Percentiles rank a stretch among this genome's conserved stretches.
phyloP scores from a whole-genome alignment of 2,329 filamentous ascomycete species.

The Fusarium sp. region DNA sequence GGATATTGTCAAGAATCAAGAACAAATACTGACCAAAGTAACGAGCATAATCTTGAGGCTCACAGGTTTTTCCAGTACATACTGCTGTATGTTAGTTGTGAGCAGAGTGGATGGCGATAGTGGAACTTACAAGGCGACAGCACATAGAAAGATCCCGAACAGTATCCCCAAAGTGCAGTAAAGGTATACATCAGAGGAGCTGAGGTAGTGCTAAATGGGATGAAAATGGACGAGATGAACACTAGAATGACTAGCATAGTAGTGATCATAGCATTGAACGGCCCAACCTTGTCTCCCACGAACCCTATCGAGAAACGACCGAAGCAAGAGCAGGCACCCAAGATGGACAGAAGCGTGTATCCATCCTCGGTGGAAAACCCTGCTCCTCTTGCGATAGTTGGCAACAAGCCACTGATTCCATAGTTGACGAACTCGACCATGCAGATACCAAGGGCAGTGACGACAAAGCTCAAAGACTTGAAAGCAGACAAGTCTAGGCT shows the following conservation, averaged over 20 bases:
- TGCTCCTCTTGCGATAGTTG: conserved; percentile 52
- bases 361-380: conserved; percentile 48
- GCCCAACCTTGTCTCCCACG: conserved; percentile 52
- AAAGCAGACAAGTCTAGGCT: conserved; percentile 51
- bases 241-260: conserved; percentile 46
- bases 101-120: neutral
- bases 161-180: conserved; percentile 57
- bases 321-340: conserved; percentile 53
- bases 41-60: conserved; percentile 55
- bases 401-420: conserved; percentile 54
- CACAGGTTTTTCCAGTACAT: conserved; percentile 56
- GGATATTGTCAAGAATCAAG: fast-evolving
- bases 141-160: conserved; percentile 56
- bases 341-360: conserved; percentile 53
- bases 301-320: conserved; percentile 55
- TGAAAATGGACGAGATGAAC: conserved; percentile 52
- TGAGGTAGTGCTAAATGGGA: conserved; percentile 53
- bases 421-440: conserved; percentile 60
- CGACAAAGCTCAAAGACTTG: conserved; percentile 48
- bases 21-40: conserved; percentile 43
- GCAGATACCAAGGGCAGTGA: conserved; percentile 52
- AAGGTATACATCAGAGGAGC: conserved; percentile 53
- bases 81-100: conserved; percentile 37
- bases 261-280: conserved; percentile 50
- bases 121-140: conserved; percentile 43